phyloP scores from a whole-genome alignment of 2,329 filamentous ascomycete species.

The Aspergillus oerlinghausenensis region DNA sequence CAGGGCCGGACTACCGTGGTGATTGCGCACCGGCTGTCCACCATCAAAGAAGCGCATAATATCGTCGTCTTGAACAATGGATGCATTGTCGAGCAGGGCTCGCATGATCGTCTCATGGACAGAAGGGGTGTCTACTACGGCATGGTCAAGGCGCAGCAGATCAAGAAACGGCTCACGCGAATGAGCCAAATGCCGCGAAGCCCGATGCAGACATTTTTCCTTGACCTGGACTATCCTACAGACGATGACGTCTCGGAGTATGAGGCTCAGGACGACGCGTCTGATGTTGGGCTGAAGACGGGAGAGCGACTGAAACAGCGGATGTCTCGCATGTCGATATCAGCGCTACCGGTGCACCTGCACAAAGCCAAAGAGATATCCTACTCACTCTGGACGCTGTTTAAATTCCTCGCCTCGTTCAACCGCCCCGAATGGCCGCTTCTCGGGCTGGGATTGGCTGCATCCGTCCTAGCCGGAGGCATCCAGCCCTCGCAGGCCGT shows the following conservation, averaged over 20 bases:
- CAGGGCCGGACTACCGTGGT: conserved; percentile 83
- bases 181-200: neutral
- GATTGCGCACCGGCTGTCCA: conserved; percentile 82
- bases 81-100: conserved; percentile 80
- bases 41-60: conserved; percentile 81
- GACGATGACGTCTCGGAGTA: neutral
- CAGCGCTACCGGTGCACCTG: neutral
- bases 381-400: conserved; percentile 69
- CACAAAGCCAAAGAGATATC: neutral
- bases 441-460: conserved; percentile 60
- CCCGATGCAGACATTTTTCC: neutral
- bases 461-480: conserved; percentile 69
- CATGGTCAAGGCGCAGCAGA: conserved; percentile 50
- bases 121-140: conserved; percentile 66
- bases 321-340: neutral
- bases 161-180: neutral
- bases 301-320: neutral
- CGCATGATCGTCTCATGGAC: conserved; percentile 68
- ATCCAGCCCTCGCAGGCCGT: conserved; percentile 74
- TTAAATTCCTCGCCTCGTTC: conserved; percentile 75
- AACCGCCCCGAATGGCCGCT: conserved; percentile 73
- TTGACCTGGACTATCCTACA: neutral
- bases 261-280: neutral
- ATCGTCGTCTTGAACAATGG: conserved; percentile 83
- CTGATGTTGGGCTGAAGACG: neutral